These are phyloP conservation scores for Dovyalis caffra DNA, from an alignment of 345 rosid genomes.

Conservation along the genomic window DNA sequence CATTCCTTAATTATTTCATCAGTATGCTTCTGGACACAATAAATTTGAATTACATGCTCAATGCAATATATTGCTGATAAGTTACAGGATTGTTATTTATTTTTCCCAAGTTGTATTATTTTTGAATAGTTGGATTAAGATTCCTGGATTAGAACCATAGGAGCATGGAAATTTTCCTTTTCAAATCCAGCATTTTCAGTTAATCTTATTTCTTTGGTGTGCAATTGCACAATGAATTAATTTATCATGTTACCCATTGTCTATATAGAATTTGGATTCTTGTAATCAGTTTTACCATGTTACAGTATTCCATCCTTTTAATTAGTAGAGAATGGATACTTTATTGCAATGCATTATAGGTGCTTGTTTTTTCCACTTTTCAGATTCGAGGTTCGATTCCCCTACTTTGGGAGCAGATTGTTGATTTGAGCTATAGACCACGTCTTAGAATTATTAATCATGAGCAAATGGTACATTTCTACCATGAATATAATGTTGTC, in stretches of 20 bases:
- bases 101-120: not conserved
- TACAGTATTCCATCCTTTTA: not conserved
- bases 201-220: not conserved
- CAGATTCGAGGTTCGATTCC: conserved; percentile 98
- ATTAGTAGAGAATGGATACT: not conserved
- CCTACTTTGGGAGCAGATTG: conserved; percentile 98
- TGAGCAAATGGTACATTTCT: conserved; percentile 58
- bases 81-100: not conserved
- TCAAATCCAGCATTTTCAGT: not conserved
- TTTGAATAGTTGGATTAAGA: not conserved
- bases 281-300: not conserved
- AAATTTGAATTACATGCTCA: not conserved
- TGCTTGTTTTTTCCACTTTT: conserved; percentile 17
- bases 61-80: not conserved
- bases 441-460: conserved; percentile 58
- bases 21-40: not conserved
- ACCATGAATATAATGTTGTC: not conserved
- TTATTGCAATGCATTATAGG: not conserved
- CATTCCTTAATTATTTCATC: not conserved
- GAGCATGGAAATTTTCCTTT: not conserved
- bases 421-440: conserved; percentile 96
- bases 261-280: not conserved
- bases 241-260: not conserved
- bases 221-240: not conserved
- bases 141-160: not conserved